Percentiles rank a stretch among this genome's conserved stretches.
Conservation (phyloP, 805 yeast species). For the Ogataea populi-albae region DNA sequence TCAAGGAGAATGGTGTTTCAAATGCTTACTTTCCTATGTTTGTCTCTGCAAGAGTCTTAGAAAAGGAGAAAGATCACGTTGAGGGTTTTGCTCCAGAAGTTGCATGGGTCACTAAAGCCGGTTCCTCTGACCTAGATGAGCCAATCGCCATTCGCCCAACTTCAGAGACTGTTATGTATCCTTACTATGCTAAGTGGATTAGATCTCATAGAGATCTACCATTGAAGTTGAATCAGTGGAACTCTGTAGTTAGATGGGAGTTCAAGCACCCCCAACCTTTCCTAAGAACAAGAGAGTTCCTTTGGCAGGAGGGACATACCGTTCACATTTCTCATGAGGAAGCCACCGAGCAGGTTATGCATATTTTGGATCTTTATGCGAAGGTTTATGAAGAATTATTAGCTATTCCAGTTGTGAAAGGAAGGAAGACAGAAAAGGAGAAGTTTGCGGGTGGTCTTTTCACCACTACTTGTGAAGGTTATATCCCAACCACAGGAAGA, state of each 20-base stretch:
- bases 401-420: conserved; percentile 97
- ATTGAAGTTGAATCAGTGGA: conserved; percentile 96
- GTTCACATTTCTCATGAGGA: conserved; percentile 84
- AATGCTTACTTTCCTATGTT: conserved; percentile 99
- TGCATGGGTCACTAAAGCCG: conserved; percentile 99
- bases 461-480: conserved; percentile 96
- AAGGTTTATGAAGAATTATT: conserved; percentile 84
- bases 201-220: conserved; percentile 98
- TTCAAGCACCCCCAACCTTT: conserved; percentile 99
- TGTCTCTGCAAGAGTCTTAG: conserved; percentile 87
- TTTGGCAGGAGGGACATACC: conserved; percentile 99
- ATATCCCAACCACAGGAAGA: conserved; percentile 97
- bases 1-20: conserved; percentile 86
- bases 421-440: conserved; percentile 94
- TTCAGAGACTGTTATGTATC: conserved; percentile 99
- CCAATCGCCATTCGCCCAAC: conserved; percentile 99
- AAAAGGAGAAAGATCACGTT: conserved; percentile 96
- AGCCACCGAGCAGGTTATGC: conserved; percentile 79
- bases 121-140: conserved; percentile 89
- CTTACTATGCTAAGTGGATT: conserved; percentile 98
- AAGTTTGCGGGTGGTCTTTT: conserved; percentile 97
- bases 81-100: conserved; percentile 99
- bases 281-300: conserved; percentile 95
- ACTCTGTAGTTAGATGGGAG: conserved; percentile 99
- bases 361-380: conserved; percentile 83